Evolutionary conservation across 352 stramenopile genomes (phyloP).

Genomic region (Phytophthora multivora): DNA sequence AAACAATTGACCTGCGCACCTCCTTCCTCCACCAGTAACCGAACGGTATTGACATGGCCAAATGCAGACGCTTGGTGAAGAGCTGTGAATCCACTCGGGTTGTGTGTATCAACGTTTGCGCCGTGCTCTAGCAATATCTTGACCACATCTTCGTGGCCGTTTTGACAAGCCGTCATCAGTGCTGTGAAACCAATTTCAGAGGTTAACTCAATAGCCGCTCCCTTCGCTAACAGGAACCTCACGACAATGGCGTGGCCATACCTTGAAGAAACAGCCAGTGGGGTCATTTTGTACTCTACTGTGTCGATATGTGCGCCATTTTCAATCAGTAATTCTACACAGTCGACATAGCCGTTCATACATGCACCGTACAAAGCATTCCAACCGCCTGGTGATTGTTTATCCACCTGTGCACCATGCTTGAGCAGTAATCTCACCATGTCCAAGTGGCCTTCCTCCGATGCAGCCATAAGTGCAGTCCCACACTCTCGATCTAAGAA

Average conservation of each 20-base stretch:
- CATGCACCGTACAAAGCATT: not conserved
- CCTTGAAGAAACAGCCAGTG: not conserved
- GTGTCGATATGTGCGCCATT: not conserved
- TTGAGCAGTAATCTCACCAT: no score
- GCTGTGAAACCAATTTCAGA: not conserved
- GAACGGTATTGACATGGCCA: not conserved
- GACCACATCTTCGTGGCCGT: not conserved
- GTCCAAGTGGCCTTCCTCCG: not conserved
- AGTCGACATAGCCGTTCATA: not conserved
- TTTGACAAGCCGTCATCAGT: not conserved
- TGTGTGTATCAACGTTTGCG: not conserved
- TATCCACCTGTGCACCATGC: no score
- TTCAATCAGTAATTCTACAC: not conserved
- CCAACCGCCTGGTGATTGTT: no score
- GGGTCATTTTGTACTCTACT: not conserved
- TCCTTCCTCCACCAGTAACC: not conserved
- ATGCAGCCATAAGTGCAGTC: not conserved
- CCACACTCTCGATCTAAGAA: not conserved
- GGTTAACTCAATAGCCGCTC: not conserved
- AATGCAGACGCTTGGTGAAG: not conserved
- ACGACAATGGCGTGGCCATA: not conserved
- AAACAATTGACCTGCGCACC: not conserved
- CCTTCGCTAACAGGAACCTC: not conserved
- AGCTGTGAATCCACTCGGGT: not conserved
- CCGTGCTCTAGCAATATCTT: not conserved